These are phyloP conservation scores for Trichomonascaceae sp. DNA, from an alignment of 1,139 yeast species.

Conservation along the genomic window DNA sequence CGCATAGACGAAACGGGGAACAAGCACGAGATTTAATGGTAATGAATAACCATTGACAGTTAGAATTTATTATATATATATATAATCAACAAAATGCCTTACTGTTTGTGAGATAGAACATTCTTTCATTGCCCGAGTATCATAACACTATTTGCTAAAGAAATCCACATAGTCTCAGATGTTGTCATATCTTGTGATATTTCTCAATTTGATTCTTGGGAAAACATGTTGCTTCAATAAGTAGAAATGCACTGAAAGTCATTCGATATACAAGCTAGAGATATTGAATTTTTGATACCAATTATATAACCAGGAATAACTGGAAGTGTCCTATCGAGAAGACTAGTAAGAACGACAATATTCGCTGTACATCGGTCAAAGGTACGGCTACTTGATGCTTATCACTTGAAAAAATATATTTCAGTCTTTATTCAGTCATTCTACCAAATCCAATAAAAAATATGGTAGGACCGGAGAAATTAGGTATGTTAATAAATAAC, in stretches of 20 bases:
- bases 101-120: not conserved
- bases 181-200: not conserved
- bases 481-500: not conserved
- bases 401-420: not conserved
- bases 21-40: no score
- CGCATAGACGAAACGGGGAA: no score
- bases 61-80: not conserved
- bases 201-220: not conserved
- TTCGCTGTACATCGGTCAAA: not conserved
- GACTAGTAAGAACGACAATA: not conserved
- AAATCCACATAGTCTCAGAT: not conserved
- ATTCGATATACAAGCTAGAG: not conserved
- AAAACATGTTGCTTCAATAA: not conserved
- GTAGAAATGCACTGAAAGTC: not conserved
- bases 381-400: not conserved
- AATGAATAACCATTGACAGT: no score
- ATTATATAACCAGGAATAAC: not conserved
- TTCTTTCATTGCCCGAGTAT: not conserved
- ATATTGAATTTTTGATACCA: no score
- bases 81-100: no score
- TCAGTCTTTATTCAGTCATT: not conserved
- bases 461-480: not conserved
- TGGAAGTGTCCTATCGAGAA: not conserved
- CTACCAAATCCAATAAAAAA: not conserved
- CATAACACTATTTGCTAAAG: not conserved